Evolutionary conservation across 306 rosid species (phyloP), one percentile per base, ranked within the genome.

Genomic region (Macrotyloma uniflorum): DNA sequence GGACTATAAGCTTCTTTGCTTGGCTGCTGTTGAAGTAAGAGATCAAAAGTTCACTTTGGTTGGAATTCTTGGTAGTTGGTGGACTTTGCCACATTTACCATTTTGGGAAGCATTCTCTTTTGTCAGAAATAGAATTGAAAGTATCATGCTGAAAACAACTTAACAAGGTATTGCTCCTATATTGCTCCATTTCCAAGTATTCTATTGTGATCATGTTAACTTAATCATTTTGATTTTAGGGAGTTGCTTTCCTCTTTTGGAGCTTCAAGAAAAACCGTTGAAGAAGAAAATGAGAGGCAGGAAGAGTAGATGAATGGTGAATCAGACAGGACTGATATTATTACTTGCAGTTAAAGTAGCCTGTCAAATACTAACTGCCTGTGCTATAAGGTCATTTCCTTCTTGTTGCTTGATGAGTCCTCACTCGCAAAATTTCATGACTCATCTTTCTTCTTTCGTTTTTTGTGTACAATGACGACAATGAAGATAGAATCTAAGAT

Each of bases 1-100:
- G 83, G 96, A 92, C 79, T 92, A 87, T 80, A 84, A 78, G 88
- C 75, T 92, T 83, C 67, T 90, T 33, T 88, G 93, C 61, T 67
- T 90, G 61, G 96, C 96, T 61, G 78, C 61, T 83, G 87, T 90
- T 54, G 93, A 90, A 90, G 73, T 92, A 9, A 75, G 79, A 77
- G 83, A 76, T 61, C 83, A 83, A 32, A 78, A 80, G 81, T 81
- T 87, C 78, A 84, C 87, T 20, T 72, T 92, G 82, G 78, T 90
- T 59, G 97, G 96, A 70, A 79, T 92, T 86, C 93, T 92, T 54
- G 93, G 97, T 79, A 86, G 86, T 54, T 90, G 97, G 97, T 92
- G 97, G 97, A 26, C 79, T 63, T 58, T 87, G 84, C 91, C 93
- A 1, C 63, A 53, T 8, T 38, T 65, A 62, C 38, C 72, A 26